phyloP scores from a whole-genome alignment of 2,329 filamentous ascomycete species.

The Dothistroma septosporum region DNA sequence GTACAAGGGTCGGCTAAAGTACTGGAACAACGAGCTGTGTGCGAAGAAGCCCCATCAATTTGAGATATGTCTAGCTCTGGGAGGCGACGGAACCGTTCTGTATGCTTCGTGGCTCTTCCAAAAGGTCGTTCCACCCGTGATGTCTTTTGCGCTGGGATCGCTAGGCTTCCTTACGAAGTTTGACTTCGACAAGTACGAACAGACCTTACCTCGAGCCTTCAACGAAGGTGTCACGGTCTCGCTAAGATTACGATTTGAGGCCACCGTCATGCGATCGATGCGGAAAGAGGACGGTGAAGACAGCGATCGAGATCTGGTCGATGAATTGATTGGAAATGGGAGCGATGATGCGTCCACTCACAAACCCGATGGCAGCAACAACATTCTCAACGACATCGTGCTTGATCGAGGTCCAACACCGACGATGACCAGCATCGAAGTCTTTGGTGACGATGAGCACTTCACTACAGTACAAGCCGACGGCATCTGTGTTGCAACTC shows the following conservation, averaged over 20 bases:
- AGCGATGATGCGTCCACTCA: conserved; percentile 81
- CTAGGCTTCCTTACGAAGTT: conserved; percentile 96
- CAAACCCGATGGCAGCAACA: conserved; percentile 73
- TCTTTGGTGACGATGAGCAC: conserved; percentile 93
- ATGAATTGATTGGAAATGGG: conserved; percentile 85
- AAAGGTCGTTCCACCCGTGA: conserved; percentile 83
- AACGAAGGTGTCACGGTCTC: conserved; percentile 82
- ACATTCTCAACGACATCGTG: conserved; percentile 96
- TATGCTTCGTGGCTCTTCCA: conserved; percentile 98
- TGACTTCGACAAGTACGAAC: conserved; percentile 72
- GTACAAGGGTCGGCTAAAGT: conserved; percentile 61
- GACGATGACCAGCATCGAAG: conserved; percentile 86
- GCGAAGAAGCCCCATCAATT: conserved; percentile 75
- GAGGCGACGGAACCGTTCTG: conserved; percentile 90
- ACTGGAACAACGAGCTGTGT: conserved; percentile 80
- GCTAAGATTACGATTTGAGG: conserved; percentile 83
- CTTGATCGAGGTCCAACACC: conserved; percentile 90
- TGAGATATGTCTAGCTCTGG: conserved; percentile 80
- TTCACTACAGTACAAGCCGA: conserved; percentile 92
- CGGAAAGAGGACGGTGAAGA: conserved; percentile 38
- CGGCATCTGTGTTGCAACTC: conserved; percentile 88
- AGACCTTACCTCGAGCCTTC: conserved; percentile 68
- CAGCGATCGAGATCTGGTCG: conserved; percentile 65
- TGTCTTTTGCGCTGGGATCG: conserved; percentile 87
- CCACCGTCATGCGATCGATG: conserved; percentile 81